Percentiles rank a stretch among this genome's conserved stretches.
Conservation (phyloP, 257 asterid species). For the Phtheirospermum japonicum region DNA sequence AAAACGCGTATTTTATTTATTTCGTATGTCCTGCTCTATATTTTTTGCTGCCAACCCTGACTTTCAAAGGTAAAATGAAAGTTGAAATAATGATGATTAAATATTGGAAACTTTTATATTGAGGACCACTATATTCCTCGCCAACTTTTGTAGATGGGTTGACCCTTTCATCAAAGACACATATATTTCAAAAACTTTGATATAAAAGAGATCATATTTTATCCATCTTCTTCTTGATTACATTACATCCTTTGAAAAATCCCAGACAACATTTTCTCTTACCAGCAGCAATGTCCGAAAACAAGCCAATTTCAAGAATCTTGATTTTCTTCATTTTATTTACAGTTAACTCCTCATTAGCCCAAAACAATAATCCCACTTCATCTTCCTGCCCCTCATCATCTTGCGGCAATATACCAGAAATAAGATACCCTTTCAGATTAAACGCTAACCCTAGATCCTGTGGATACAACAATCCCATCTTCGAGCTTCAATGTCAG, state of each 20-base stretch:
- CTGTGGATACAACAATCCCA: conserved; percentile 38
- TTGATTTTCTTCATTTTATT: conserved; percentile 28
- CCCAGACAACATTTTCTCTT: not conserved
- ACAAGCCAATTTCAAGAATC: conserved; percentile 24
- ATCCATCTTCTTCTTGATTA: no score
- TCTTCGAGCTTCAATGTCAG: conserved; percentile 34
- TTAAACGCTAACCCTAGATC: conserved; percentile 26
- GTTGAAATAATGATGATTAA: no score
- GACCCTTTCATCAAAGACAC: no score
- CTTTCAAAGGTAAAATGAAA: no score
- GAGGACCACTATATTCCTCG: no score
- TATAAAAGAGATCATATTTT: no score
- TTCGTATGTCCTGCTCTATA: no score
- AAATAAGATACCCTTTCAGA: conserved; percentile 43
- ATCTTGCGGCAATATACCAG: conserved; percentile 40
- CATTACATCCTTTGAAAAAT: not conserved
- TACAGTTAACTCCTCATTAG: conserved; percentile 16
- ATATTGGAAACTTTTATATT: no score
- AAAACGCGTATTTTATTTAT: no score
- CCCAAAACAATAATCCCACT: conserved; percentile 31
- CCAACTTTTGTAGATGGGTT: no score
- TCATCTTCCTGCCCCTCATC: conserved; percentile 38
- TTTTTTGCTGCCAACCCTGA: no score
- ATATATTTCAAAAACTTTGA: no score
- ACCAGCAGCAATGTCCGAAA: conserved; percentile 23